Evolutionary conservation across 805 yeast genomes (phyloP), one percentile per base, ranked within the genome.

Genomic region (Naumovozyma dairenensis): DNA sequence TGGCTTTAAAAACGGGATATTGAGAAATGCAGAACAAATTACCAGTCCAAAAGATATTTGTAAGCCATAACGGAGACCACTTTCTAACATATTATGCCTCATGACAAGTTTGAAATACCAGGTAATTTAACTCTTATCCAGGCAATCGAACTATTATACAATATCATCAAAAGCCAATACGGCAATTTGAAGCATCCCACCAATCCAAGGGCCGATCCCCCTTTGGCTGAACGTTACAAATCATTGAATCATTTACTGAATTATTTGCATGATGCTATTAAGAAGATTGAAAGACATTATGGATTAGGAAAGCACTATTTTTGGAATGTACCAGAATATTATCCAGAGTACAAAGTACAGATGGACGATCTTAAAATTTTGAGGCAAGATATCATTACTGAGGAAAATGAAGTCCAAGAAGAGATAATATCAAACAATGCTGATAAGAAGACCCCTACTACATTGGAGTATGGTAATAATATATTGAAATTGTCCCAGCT

Each of bases 71-170:
- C 22, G 22, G 10, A 20, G 6, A 10, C 9, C 22, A 20, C 22
- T 20, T 20, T 6, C 22, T 20, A 6, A 7, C 10, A 32, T 17
- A 32, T 12, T 16, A 52, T 48, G 53, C 34, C 48, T 9, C 40
- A 40, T 28, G 54, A 47, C 12, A 51, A 49, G 33, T 55, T 55
- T 31, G 25, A 34, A 14, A 39, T 57, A 14, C 62, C 60, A 12
- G 39, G 42, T 8, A 46, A 51, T 33, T 44, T 54, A 18, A 53
- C 56, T 9, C 32, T 55, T n/a, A 18, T 34, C 0, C 60, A 57
- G 32, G 42, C 57, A 3, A 36, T 57, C 17, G 50, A 51, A 20
- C 37, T 57, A 16, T 40, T 57, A n/a, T 45, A 44, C 30, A 44
- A 55, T 1, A 48, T 55, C n/a, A 53, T 46, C 9, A 31, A 39